Evolutionary conservation across 2,329 filamentous ascomycete species (phyloP).

Genomic region (Aphanocladium album): DNA sequence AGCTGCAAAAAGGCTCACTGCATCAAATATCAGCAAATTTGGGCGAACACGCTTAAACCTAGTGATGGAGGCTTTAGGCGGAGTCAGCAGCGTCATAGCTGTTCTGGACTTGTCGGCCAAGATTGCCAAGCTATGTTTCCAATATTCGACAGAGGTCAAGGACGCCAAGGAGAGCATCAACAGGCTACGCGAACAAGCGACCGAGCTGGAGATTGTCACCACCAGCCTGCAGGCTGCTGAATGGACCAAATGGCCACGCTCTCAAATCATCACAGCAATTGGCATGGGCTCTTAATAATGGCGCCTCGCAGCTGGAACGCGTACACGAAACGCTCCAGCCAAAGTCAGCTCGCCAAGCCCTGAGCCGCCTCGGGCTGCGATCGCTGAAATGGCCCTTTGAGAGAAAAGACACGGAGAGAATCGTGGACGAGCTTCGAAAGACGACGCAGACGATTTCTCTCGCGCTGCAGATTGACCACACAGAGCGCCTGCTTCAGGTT

Average conservation of each 20-base stretch:
- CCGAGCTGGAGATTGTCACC: not conserved
- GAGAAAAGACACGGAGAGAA: constrained; percentile 3
- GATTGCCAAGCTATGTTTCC: not conserved
- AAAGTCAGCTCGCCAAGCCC: not conserved
- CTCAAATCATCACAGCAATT: not conserved
- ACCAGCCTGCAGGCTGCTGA: not conserved
- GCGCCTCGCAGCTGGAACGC: not conserved
- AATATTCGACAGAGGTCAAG: constrained; percentile 3
- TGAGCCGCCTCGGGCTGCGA: not conserved
- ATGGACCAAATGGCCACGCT: not conserved
- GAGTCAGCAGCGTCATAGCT: constrained; percentile 1
- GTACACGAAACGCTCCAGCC: not conserved
- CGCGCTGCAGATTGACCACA: constrained; percentile 30
- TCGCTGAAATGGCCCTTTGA: constrained; percentile 10
- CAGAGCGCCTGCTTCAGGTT: constrained; percentile 17
- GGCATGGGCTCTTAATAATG: not conserved
- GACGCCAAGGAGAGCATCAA: not conserved
- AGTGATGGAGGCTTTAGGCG: not conserved
- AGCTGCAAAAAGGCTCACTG: too few species aligned
- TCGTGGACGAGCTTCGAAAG: constrained; percentile 23
- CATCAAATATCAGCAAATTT: too few species aligned
- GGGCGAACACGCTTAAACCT: too few species aligned
- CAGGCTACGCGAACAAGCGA: not conserved
- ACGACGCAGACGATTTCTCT: constrained; percentile 24
- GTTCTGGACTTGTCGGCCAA: constrained; percentile 11